A percentile compares a stretch with the other conserved stretches of the same genome.
phyloP scores from a whole-genome alignment of 345 rosid species.

The Acer yangbiense region DNA sequence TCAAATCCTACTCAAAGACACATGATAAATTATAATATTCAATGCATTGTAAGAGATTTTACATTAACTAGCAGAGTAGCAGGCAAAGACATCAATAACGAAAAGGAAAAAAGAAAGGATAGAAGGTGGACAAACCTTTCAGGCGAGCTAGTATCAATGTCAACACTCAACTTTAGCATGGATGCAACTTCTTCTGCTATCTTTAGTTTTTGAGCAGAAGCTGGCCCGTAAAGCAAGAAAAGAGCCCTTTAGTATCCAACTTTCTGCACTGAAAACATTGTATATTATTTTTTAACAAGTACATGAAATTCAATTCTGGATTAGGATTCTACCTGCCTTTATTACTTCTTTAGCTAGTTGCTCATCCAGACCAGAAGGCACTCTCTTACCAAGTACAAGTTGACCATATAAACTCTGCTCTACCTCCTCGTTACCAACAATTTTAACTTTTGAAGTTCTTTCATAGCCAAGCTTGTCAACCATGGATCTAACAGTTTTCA shows the following conservation, averaged over 20 bases:
- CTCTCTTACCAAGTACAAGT: slow-evolving; percentile 63
- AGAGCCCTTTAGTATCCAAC: slow-evolving; percentile 24
- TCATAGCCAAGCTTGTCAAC: slow-evolving; percentile 78
- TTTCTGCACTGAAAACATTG: slow-evolving; percentile 19
- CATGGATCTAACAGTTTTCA: slow-evolving; percentile 53
- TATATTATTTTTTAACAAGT: slow-evolving; percentile 6
- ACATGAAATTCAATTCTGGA: slow-evolving; percentile 7
- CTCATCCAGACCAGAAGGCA: slow-evolving; percentile 67
- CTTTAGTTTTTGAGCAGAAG: slow-evolving; percentile 81
- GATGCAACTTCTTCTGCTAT: slow-evolving; percentile 94
- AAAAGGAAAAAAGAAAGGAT: neutral
- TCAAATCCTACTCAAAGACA: neutral
- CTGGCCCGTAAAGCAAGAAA: slow-evolving; percentile 45
- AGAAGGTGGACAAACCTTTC: slow-evolving; percentile 54
- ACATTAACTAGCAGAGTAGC: neutral
- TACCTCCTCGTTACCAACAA: slow-evolving; percentile 67
- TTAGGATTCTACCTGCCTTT: slow-evolving; percentile 60
- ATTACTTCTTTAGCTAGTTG: slow-evolving; percentile 75
- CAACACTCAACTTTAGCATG: slow-evolving; percentile 76
- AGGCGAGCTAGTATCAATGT: slow-evolving; percentile 72
- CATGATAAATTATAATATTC: neutral
- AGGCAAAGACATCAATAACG: neutral
- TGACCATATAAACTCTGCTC: slow-evolving; percentile 80
- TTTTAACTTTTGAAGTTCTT: slow-evolving; percentile 58
- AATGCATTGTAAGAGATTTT: neutral